A percentile compares a stretch with the other conserved stretches of the same genome.
Conservation (phyloP, 1,284 basidiomycete genomes). For the Puccinia triticina region DNA sequence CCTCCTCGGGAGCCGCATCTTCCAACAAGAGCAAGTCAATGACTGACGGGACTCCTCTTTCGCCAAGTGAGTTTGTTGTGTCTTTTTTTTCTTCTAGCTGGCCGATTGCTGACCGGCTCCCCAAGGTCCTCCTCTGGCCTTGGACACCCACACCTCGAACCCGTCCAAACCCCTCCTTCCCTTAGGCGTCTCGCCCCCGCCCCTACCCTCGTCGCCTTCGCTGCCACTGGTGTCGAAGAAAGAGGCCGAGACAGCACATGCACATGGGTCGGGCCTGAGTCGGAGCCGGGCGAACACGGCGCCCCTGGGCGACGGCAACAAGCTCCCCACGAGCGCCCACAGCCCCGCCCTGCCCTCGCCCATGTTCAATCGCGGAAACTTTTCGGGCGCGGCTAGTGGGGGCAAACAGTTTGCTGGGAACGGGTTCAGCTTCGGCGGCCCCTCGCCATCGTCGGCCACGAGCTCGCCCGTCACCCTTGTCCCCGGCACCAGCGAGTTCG, state of each 20-base stretch:
- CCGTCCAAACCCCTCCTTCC: not conserved
- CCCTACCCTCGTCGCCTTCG: slow-evolving; percentile 18
- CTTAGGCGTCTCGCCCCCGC: not conserved
- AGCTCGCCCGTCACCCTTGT: not conserved
- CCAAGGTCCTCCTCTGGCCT: slow-evolving; percentile 4
- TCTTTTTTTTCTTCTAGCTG: not conserved
- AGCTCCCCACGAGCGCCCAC: not conserved
- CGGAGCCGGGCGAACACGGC: slow-evolving; percentile 39
- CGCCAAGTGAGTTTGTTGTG: not conserved
- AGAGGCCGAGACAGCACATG: not conserved
- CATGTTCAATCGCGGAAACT: slow-evolving; percentile 13
- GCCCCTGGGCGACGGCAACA: slow-evolving; percentile 13
- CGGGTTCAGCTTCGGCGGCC: slow-evolving; percentile 47
- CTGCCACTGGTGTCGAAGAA: slow-evolving; percentile 33
- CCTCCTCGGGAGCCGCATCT: not conserved
- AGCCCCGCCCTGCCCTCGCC: slow-evolving; percentile 24
- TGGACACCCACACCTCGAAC: not conserved
- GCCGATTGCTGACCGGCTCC: not conserved
- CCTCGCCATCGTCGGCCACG: slow-evolving; percentile 4
- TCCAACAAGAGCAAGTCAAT: not conserved
- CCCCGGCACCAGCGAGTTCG: not conserved
- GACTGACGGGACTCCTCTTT: slow-evolving; percentile 11
- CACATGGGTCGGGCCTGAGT: slow-evolving; percentile 10
- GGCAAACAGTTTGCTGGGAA: slow-evolving; percentile 48
- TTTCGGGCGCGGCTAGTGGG: slow-evolving; percentile 10